A percentile compares a stretch with the other conserved stretches of the same genome.
phyloP scores from a whole-genome alignment of 805 yeast species.

The Lipomyces spencermartinsiae region DNA sequence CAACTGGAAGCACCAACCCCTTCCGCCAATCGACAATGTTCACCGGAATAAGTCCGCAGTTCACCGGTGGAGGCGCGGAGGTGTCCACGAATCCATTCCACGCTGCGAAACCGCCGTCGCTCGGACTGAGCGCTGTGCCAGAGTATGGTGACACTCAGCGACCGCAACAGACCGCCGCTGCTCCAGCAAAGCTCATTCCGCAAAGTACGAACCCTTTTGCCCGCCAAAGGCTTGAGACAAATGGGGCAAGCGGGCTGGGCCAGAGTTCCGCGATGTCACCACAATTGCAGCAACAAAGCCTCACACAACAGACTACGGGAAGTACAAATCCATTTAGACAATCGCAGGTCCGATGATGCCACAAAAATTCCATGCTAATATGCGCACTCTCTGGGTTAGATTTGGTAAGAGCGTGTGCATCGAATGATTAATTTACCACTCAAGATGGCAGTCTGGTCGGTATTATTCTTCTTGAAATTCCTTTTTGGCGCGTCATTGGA shows the following conservation, averaged over 20 bases:
- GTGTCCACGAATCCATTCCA: slow-evolving; percentile 31
- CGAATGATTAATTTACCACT: no score
- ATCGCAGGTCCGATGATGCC: not conserved
- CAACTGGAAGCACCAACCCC: slow-evolving; percentile 35
- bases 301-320: slow-evolving; percentile 10
- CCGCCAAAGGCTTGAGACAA: slow-evolving; percentile 2
- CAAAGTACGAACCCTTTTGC: slow-evolving; percentile 24
- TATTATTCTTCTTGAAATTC: not conserved
- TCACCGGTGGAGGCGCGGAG: slow-evolving; percentile 15
- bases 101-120: slow-evolving; percentile 18
- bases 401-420: not conserved
- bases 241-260: not conserved
- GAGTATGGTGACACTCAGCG: slow-evolving; percentile 11
- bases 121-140: slow-evolving; percentile 25
- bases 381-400: not conserved
- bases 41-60: slow-evolving; percentile 32
- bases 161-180: slow-evolving; percentile 1
- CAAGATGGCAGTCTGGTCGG: not conserved
- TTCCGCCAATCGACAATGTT: slow-evolving; percentile 31
- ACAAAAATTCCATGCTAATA: not conserved
- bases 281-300: not conserved
- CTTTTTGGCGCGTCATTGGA: not conserved
- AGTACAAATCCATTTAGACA: slow-evolving; percentile 28
- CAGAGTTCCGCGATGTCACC: not conserved
- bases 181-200: slow-evolving; percentile 6